Conservation (phyloP, 345 rosid species). For the Excoecaria cochinchinensis region DNA sequence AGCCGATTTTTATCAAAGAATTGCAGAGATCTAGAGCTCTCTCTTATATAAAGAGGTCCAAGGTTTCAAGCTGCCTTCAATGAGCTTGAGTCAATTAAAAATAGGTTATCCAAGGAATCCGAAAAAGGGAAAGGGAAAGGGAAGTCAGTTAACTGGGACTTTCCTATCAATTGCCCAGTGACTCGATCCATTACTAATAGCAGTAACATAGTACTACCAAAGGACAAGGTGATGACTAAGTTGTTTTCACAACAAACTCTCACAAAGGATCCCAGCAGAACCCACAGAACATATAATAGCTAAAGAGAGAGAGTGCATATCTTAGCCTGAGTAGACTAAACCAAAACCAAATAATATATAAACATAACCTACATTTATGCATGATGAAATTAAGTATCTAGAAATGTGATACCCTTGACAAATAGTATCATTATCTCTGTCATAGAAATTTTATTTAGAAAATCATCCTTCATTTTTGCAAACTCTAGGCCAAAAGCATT, state of each 20-base stretch:
- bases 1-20: too few relatives aligned
- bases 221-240: neutral
- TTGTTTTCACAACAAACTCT: neutral
- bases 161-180: too few relatives aligned
- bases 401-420: neutral
- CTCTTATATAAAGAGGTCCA: too few relatives aligned
- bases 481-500: neutral
- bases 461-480: constrained; percentile 4
- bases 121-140: too few relatives aligned
- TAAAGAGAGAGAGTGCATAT: neutral
- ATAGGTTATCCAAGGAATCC: too few relatives aligned
- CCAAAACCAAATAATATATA: neutral
- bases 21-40: too few relatives aligned
- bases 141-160: too few relatives aligned
- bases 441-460: neutral
- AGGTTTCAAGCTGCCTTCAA: too few relatives aligned
- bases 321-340: neutral
- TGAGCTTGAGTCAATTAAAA: too few relatives aligned
- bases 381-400: neutral
- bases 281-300: neutral
- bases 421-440: neutral
- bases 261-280: neutral
- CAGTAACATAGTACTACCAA: too few relatives aligned
- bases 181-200: too few relatives aligned
- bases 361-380: neutral